phyloP scores from a whole-genome alignment of 164 flowering plant species.

The Nymphaea colorata region DNA sequence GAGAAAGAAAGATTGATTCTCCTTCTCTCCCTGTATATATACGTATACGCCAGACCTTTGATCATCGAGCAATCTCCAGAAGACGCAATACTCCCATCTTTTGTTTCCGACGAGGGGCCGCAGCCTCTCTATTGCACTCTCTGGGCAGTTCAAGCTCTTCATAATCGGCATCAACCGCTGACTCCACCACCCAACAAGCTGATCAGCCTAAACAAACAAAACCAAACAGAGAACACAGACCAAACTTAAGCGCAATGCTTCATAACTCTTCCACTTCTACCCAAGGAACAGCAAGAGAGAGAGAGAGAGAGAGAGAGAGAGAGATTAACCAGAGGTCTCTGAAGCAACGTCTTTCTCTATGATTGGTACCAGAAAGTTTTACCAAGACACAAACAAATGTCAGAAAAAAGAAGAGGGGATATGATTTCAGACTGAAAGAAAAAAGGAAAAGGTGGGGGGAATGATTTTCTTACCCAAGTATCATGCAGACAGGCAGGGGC shows the following conservation, averaged over 20 bases:
- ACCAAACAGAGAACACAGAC: neutral
- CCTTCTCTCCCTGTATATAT: too few species aligned
- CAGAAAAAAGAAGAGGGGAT: too few species aligned
- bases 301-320: neutral
- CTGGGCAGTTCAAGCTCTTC: conserved; percentile 16
- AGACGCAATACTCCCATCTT: conserved; percentile 68
- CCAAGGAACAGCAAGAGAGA: neutral
- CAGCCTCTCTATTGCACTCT: conserved; percentile 44
- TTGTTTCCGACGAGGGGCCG: conserved; percentile 48
- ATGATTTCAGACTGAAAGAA: neutral
- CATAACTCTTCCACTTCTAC: too few species aligned
- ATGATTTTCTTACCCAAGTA: too few species aligned
- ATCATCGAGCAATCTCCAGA: conserved; percentile 68
- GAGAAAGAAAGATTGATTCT: too few species aligned
- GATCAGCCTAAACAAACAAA: neutral
- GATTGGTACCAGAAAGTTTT: too few species aligned
- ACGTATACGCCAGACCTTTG: conserved; percentile 34
- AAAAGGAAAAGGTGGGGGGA: neutral
- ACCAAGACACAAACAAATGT: too few species aligned
- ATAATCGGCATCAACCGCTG: neutral
- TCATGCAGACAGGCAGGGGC: too few species aligned
- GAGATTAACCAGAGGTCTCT: too few species aligned
- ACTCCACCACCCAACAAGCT: neutral
- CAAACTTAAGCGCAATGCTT: too few species aligned
- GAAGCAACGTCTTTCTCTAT: too few species aligned